A percentile compares a stretch with the other conserved stretches of the same genome.
Evolutionary conservation across 495 filamentous ascomycete genomes (phyloP).

Genomic region (Trichodelitschia bisporula): DNA sequence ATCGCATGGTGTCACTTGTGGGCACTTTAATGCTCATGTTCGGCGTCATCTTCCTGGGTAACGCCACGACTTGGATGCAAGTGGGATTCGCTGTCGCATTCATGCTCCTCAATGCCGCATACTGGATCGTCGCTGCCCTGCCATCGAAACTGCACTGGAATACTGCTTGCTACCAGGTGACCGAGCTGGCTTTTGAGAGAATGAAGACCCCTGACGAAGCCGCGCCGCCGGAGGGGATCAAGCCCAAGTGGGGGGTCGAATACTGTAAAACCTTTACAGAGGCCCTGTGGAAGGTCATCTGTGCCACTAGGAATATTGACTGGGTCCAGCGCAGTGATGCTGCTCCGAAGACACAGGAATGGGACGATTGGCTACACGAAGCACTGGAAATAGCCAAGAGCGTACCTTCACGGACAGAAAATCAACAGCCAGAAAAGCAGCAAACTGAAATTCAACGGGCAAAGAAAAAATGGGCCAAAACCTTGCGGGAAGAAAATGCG

Average conservation of each 20-base stretch:
- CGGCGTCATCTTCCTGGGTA: slow-evolving; percentile 22
- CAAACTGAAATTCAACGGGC: no score
- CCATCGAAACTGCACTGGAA: slow-evolving; percentile 20
- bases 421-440: no score
- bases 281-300: slow-evolving; percentile 21
- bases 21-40: slow-evolving; percentile 24
- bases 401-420: no score
- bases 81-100: slow-evolving; percentile 19
- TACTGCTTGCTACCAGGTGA: slow-evolving; percentile 14
- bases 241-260: no score
- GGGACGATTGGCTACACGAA: slow-evolving; percentile 17
- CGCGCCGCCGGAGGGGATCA: no score
- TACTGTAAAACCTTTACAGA: slow-evolving; percentile 15
- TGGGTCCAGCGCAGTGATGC: slow-evolving; percentile 16
- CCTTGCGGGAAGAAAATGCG: no score
- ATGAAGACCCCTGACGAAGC: slow-evolving; percentile 2
- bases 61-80: slow-evolving; percentile 17
- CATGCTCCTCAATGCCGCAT: slow-evolving; percentile 19
- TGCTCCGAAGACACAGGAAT: slow-evolving; percentile 16
- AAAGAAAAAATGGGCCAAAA: no score
- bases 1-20: slow-evolving; percentile 19
- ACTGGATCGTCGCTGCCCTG: slow-evolving; percentile 23
- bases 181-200: slow-evolving; percentile 10
- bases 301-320: slow-evolving; percentile 14
- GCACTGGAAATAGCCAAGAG: no score